Evolutionary conservation across 1,284 basidiomycete species (phyloP), one percentile per base, ranked within the genome.

Genomic region (Ganoderma leucocontextum): DNA sequence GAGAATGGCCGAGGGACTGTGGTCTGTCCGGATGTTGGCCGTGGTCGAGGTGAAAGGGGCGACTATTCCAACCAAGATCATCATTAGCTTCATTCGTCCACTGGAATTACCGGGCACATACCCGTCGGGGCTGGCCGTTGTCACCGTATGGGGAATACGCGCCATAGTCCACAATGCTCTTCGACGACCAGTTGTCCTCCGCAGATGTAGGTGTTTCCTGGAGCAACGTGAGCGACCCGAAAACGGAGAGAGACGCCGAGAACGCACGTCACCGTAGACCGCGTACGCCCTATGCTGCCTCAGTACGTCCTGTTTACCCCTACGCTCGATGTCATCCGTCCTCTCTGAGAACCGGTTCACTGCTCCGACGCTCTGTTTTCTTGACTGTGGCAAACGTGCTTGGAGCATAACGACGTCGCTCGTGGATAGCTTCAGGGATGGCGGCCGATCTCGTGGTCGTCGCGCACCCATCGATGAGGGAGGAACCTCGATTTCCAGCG

Each of bases 141-240:
- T 70, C 65, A 7, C 53, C 65, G 41, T 25, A 67, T 66, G 4
- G 67, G 63, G 35, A 58, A 59, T n/a, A 67, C 61, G 38, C 69
- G 49, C 62, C 64, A 25, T 67, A 70, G 52, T 70, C 69, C 7
- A 72, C 71, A 33, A 72, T 69, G 25, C 71, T 72, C 65, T 70
- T 72, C 25, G 69, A 65, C 25, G 71, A 72, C 65, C 71, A 72
- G 55, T 67, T 66, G 63, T 72, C 71, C 15, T 70, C 71, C 8
- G 62, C 38, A 7, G 71, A 65, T 3, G 67, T 65, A 4, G 71
- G 67, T 4, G 69, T 67, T 61, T 66, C 63, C 71, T 72, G n/a
- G 1, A 7, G n/a, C 10, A 9, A 41, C 9, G 33, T 60, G 41
- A 53, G 49, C 19, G 52, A 25, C 65, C 38, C 61, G 12, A 5